Conservation (phyloP, 768 basidiomycete species). For the Phylloporus rhodoxanthus region DNA sequence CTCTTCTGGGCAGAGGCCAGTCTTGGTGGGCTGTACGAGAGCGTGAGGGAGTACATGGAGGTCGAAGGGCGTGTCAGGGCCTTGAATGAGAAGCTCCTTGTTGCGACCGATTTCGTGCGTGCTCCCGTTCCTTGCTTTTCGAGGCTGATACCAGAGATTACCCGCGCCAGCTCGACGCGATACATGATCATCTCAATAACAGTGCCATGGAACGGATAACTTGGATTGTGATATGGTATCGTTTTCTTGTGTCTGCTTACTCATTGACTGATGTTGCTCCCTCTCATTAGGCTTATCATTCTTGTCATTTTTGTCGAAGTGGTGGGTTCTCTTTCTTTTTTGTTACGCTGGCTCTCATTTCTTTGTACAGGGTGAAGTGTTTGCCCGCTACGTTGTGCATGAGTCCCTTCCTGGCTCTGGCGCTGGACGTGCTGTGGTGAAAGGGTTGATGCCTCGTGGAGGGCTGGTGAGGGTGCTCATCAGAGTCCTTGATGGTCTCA, state of each 20-base stretch:
- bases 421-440: constrained; percentile 3
- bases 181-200: constrained; percentile 90
- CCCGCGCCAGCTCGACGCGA: constrained; percentile 68
- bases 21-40: constrained; percentile 82
- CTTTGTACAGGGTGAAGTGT: constrained; percentile 60
- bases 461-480: constrained; percentile 19
- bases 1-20: constrained; percentile 95
- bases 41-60: constrained; percentile 93
- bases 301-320: constrained; percentile 85
- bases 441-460: constrained; percentile 21
- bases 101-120: constrained; percentile 84
- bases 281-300: constrained; percentile 69
- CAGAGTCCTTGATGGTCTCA: constrained; percentile 15
- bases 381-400: constrained; percentile 72
- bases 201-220: constrained; percentile 89
- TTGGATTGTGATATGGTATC: constrained; percentile 63
- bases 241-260: constrained; percentile 41
- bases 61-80: constrained; percentile 77
- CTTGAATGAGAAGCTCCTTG: constrained; percentile 81
- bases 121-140: background rate
- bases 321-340: constrained; percentile 35
- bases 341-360: background rate
- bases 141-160: background rate
- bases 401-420: constrained; percentile 2
- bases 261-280: constrained; percentile 20